Evolutionary conservation across 768 basidiomycete genomes (phyloP).

Genomic region (Leucogyrophana mollusca): DNA sequence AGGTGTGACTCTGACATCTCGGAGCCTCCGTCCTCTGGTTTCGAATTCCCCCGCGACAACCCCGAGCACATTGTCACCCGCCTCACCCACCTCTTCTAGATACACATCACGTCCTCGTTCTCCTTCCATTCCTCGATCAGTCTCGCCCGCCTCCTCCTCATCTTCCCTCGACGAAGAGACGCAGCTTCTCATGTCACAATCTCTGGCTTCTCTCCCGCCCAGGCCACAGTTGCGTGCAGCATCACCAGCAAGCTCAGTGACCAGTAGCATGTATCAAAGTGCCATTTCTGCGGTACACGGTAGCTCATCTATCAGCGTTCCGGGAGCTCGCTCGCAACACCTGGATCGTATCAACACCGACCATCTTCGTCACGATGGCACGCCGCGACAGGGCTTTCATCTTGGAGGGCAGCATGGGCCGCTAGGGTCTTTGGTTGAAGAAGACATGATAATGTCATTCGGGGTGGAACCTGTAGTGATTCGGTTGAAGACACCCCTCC

Average conservation of each 20-base stretch:
- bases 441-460: conserved; percentile 58
- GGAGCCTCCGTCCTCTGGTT: conserved; percentile 35
- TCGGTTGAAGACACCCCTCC: conserved; percentile 48
- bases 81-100: conserved; percentile 18
- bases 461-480: conserved; percentile 61
- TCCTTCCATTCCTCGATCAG: conserved; percentile 15
- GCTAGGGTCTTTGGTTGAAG: conserved; percentile 13
- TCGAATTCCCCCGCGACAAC: conserved; percentile 16
- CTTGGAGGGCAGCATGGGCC: too few relatives aligned
- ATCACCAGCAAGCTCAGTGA: conserved; percentile 47
- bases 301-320: neutral
- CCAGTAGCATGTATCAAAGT: conserved; percentile 79
- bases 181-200: conserved; percentile 72
- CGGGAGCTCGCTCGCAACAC: neutral
- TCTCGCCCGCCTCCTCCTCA: conserved; percentile 51
- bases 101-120: conserved; percentile 4
- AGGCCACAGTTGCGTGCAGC: conserved; percentile 29
- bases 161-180: conserved; percentile 67
- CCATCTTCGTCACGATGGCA: neutral
- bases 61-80: conserved; percentile 25
- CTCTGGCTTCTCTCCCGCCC: conserved; percentile 60
- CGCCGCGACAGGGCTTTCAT: too few relatives aligned
- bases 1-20: conserved; percentile 54
- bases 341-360: neutral
- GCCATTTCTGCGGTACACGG: conserved; percentile 45